These are phyloP conservation scores for Sugiyamaella xylanicola DNA, from an alignment of 1,139 yeast genomes.

Conservation along the genomic window DNA sequence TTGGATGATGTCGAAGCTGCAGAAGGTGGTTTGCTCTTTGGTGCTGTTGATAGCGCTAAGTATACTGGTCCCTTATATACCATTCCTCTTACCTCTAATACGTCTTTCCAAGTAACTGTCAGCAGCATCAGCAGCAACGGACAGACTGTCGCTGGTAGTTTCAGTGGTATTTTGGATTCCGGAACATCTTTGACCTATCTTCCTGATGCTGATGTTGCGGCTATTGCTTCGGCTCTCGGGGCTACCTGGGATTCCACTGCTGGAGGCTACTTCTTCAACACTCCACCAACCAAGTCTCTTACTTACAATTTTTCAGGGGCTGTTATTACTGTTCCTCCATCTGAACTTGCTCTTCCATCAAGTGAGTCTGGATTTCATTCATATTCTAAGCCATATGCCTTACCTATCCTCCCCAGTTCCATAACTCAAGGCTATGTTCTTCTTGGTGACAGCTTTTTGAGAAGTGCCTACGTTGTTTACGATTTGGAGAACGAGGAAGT, in stretches of 20 bases:
- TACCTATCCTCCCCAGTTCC: slow-evolving; percentile 32
- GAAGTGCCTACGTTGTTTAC: slow-evolving; percentile 69
- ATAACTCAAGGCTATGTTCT: slow-evolving; percentile 35
- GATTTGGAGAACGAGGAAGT: slow-evolving; percentile 64
- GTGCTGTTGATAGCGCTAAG: slow-evolving; percentile 59
- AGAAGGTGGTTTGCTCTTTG: slow-evolving; percentile 56
- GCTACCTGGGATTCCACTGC: slow-evolving; percentile 26
- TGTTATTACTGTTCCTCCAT: slow-evolving; percentile 33
- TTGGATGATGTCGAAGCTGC: slow-evolving; percentile 46
- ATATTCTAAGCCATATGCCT: slow-evolving; percentile 23
- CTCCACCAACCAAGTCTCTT: slow-evolving; percentile 23
- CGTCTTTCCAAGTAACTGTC: slow-evolving; percentile 16
- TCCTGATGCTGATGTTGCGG: slow-evolving; percentile 27
- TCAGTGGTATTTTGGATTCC: slow-evolving; percentile 38
- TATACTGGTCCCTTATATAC: slow-evolving; percentile 49
- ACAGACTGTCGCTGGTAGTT: too few relatives aligned
- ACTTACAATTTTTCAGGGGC: slow-evolving; percentile 37
- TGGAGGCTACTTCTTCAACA: slow-evolving; percentile 23
- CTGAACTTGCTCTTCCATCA: slow-evolving; percentile 28
- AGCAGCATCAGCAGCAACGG: slow-evolving; percentile 12
- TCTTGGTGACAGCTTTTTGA: slow-evolving; percentile 69
- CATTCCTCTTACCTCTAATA: slow-evolving; percentile 30
- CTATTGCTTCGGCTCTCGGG: slow-evolving; percentile 31
- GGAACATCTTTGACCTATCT: slow-evolving; percentile 40
- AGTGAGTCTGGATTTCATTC: too few relatives aligned